These are phyloP conservation scores for Russula abietina DNA, from an alignment of 768 basidiomycete genomes.

Conservation along the genomic window DNA sequence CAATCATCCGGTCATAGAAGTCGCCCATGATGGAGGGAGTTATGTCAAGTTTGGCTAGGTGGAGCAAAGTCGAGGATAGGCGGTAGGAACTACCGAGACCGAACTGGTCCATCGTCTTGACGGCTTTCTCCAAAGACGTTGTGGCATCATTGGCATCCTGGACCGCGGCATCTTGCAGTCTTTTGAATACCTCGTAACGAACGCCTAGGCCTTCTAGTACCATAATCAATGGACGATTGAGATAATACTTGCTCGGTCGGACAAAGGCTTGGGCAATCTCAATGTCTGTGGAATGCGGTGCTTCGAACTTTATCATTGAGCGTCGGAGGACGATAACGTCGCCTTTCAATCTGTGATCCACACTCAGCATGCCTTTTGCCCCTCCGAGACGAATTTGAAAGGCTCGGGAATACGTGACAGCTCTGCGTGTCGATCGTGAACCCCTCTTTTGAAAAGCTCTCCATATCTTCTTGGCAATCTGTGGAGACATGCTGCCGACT, in stretches of 20 bases:
- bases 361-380: conserved; percentile 59
- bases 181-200: conserved; percentile 45
- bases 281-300: conserved; percentile 40
- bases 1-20: conserved; percentile 50
- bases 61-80: conserved; percentile 46
- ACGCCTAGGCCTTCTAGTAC: conserved; percentile 55
- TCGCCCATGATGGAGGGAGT: conserved; percentile 33
- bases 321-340: conserved; percentile 46
- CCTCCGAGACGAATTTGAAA: conserved; percentile 59
- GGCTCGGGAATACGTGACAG: conserved; percentile 40
- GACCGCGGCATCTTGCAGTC: conserved; percentile 49
- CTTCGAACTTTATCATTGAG: conserved; percentile 67
- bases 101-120: conserved; percentile 45
- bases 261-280: conserved; percentile 65
- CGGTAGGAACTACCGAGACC: conserved; percentile 56
- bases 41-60: conserved; percentile 45
- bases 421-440: conserved; percentile 33
- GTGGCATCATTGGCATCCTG: conserved; percentile 40
- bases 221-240: conserved; percentile 65
- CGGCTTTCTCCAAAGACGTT: conserved; percentile 40
- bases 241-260: conserved; percentile 48
- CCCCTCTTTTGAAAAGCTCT: conserved; percentile 36
- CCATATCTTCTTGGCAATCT: conserved; percentile 47
- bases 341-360: conserved; percentile 49
- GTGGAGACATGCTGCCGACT: conserved; percentile 55